Evolutionary conservation across 768 basidiomycete genomes (phyloP), one percentile per base, ranked within the genome.

Genomic region (Kondoa subrosea): DNA sequence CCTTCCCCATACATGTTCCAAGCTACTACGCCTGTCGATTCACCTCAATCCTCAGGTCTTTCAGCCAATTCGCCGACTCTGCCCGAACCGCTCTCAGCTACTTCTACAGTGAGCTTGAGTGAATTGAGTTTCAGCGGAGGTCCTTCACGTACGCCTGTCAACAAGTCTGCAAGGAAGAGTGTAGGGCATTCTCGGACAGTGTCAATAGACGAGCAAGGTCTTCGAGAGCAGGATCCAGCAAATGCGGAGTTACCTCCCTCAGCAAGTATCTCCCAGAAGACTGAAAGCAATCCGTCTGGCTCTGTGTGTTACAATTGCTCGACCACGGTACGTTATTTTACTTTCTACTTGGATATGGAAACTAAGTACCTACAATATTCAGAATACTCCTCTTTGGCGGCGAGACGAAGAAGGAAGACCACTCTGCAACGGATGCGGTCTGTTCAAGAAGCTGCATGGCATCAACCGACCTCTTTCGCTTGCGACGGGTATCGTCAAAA

Each of bases 381-480:
- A 72, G 67, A 75, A 72, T 67, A 75, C 74, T 4, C 74, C 74
- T 17, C 72, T 75, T 12, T 75, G 74, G 74, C 70, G 74, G 0
- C 74, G 74, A 26, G 74, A 73, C 34, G 68, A 70, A 33, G 70
- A 73, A 14, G 74, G 74, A 4, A 64, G 67, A 1, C 74, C 74
- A 17, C 72, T 75, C 1, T 75, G 74, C 67, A 75, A 75, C 65
- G 74, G 73, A 8, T 75, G 74, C 66, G 73, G 73, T 17, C 74
- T 75, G 30, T 75, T 75, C 72, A 68, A 72, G 33, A 74, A 75
- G 64, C 67, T 75, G 21, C 74, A 75, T 58, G 74, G 74, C 26
- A 70, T 72, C 34, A 71, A 75, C 34, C 70, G 74, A 2, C 74
- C 74, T 1, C 70, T 72, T 0, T 69, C 67, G 12, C 67, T 75